Base-by-base conservation (phyloP, 1,284 basidiomycete species). In the Athelia sp. region DNA sequence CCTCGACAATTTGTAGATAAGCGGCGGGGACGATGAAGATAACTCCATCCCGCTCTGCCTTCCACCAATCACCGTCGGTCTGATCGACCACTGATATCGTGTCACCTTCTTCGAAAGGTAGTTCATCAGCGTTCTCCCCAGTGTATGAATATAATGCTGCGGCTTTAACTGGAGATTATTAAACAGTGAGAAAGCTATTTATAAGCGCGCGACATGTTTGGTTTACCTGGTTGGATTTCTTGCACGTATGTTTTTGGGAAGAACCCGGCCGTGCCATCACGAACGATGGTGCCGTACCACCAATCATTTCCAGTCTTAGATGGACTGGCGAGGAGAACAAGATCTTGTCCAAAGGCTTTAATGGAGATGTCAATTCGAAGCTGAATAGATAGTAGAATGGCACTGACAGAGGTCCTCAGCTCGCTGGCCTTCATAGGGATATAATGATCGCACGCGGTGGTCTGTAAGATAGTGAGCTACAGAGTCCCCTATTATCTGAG, bases 231-330 rank as follows among this genome's bases (percentile, higher is more conserved):
- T 45, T 78, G 73, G 23, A 90, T 66, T 58, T 81, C 78, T 58
- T 90, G 79, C 9, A 95, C 87, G 62, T 98, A 99, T 1, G 86
- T 84, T 62, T 86, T 86, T 1, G 97, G 97, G 81, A 98, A 92
- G 71, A 94, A 85, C 1, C 96, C 96, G 43, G 82, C 78, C 61
- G 79, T 82, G 15, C 86, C 82, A 36, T 77, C 81, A 42, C 73
- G 79, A 17, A 86, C 69, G 10, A 82, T 63, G n/a, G 75, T 87
- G 35, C 93, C 96, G 64, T 90, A 93, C 90, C 93, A 95, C 96
- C 97, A 99, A 60, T 95, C 92, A 18, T 82, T 78, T 34, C 79
- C 84, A 43, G 81, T 77, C 66, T 91, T 95, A 9, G 92, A 88
- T 0, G 94, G 93, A 66, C 95, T 81, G 2, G 90, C 92, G 18